A percentile compares a stretch with the other conserved stretches of the same genome.
These are phyloP conservation scores for Phytomonas serpens DNA, from an alignment of 208 protist genomes.

Conservation along the genomic window DNA sequence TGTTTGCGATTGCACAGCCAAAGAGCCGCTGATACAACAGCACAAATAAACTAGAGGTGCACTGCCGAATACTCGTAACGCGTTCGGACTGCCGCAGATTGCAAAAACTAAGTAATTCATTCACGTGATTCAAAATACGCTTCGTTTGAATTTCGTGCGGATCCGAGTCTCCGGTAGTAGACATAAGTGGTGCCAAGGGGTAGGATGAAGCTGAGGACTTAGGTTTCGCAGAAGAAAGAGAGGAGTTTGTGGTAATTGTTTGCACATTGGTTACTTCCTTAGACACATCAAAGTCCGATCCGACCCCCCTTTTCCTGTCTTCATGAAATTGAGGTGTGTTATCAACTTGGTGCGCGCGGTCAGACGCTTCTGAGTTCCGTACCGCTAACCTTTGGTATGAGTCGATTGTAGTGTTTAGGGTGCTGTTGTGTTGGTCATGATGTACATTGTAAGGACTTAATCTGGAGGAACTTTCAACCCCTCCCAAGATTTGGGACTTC, in stretches of 20 bases:
- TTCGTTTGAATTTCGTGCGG: conserved; percentile 24
- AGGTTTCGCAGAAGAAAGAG: neutral
- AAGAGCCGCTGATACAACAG: conserved; percentile 80
- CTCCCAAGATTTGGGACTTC: neutral
- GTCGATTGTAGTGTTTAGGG: neutral
- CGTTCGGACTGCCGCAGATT: conserved; percentile 28
- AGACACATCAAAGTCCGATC: neutral
- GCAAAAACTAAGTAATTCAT: conserved; percentile 48
- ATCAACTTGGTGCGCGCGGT: neutral
- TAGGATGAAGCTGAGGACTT: neutral
- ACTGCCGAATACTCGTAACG: conserved; percentile 69
- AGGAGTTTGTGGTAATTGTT: neutral
- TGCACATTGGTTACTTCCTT: neutral
- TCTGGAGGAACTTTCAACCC: neutral
- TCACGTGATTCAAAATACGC: conserved; percentile 54
- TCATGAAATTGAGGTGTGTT: neutral
- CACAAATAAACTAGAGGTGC: conserved; percentile 84
- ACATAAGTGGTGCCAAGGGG: neutral
- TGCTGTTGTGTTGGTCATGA: neutral
- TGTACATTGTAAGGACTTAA: neutral
- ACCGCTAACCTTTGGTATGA: neutral
- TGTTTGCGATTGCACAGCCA: conserved; percentile 49
- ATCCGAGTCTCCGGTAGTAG: neutral
- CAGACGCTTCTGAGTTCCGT: neutral
- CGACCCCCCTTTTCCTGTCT: neutral